Conservation (phyloP, 768 basidiomycete species). For the Hypholoma fasciculare region DNA sequence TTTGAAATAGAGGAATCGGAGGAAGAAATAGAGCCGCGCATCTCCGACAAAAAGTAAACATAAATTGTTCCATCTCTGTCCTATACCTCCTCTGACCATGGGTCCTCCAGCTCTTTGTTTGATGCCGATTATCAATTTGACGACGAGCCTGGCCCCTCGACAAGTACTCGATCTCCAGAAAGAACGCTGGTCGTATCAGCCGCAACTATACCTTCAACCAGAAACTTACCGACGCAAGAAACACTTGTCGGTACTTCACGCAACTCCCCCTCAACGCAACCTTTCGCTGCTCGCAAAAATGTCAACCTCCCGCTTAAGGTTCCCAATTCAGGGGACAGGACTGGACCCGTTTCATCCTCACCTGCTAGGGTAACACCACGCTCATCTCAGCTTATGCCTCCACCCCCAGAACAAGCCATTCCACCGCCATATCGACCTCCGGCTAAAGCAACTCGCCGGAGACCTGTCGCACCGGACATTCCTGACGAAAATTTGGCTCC, state of each 20-base stretch:
- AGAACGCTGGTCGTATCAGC: slow-evolving; percentile 8
- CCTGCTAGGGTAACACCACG: too few species aligned
- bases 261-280: too few species aligned
- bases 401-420: not conserved
- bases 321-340: too few species aligned
- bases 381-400: not conserved
- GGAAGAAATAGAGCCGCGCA: not conserved
- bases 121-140: not conserved
- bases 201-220: not conserved
- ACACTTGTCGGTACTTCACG: slow-evolving; percentile 8
- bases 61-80: not conserved
- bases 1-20: slow-evolving; percentile 8
- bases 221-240: slow-evolving; percentile 8
- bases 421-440: slow-evolving; percentile 1
- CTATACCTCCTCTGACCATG: not conserved
- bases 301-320: too few species aligned
- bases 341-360: too few species aligned
- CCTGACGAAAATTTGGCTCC: not conserved
- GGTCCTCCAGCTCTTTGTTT: not conserved
- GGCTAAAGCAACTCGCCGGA: slow-evolving; percentile 14
- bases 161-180: slow-evolving; percentile 10
- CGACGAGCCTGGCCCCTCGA: slow-evolving; percentile 4
- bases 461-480: not conserved
- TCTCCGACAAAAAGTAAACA: too few species aligned
- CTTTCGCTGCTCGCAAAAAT: too few species aligned